Conservation (phyloP, 495 filamentous ascomycete species). For the Penicillium bovifimosum region DNA sequence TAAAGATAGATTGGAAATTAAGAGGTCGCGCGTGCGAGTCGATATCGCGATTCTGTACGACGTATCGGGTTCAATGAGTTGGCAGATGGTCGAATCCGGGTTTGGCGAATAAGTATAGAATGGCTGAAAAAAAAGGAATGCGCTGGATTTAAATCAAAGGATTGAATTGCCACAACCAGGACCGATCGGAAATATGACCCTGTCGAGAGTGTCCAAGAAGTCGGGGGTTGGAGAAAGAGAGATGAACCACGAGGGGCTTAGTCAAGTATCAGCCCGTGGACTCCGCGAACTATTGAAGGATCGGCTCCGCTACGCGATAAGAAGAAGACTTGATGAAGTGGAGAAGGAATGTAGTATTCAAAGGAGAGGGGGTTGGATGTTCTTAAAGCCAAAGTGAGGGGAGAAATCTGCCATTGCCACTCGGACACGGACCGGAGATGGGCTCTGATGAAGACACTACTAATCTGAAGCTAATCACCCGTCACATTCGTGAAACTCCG, state of each 20-base stretch:
- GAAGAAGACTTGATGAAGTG: neutral
- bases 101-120: neutral
- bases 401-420: slow-evolving; percentile 4
- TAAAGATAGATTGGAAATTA: neutral
- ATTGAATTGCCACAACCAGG: slow-evolving; percentile 4
- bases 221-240: slow-evolving; percentile 1
- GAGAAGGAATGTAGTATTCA: neutral
- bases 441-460: neutral
- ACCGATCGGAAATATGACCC: slow-evolving; percentile 7
- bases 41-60: neutral
- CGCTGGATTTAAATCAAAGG: neutral
- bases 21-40: slow-evolving; percentile 17
- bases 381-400: neutral
- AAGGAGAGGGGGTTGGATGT: neutral
- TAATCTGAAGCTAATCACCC: slow-evolving; percentile 7
- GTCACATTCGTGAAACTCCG: neutral
- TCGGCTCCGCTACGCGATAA: slow-evolving; percentile 1
- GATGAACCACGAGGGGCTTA: neutral
- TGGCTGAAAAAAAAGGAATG: slow-evolving; percentile 1
- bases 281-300: neutral
- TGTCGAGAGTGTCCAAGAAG: neutral
- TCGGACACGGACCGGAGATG: slow-evolving; percentile 2
- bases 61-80: neutral
- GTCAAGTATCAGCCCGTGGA: neutral
- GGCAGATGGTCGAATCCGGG: slow-evolving; percentile 4